Base-by-base conservation (phyloP, 2,329 filamentous ascomycete species). In the Penicillium freii region DNA sequence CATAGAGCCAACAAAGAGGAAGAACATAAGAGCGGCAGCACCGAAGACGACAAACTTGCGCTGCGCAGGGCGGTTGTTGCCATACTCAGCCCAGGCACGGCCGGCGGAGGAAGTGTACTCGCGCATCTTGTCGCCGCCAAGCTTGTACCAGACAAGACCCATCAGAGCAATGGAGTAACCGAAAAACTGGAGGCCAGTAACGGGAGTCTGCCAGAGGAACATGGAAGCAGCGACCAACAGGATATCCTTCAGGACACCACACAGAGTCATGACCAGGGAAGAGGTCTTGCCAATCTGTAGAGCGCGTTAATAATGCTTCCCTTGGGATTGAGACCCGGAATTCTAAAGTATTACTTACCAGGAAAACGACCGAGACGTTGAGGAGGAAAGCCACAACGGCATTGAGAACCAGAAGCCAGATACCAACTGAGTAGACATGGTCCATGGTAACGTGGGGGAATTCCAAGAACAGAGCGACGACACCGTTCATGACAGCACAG, bases 21-120 rank as follows among this genome's bases (percentile, higher is more conserved):
- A 74, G 75, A 94, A 87, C 65, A 93, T 75, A 62, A 89, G 75
- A 57, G 90, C 73, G 21, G 84, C 81, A 27, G 83, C 76, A 51
- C 81, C 83, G 59, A 93, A 84, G 66, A 94, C 80, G 62, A 91
- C 80, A 51, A 92, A 75, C 79, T 93, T 92, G 78, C 92, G 89
- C 69, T 90, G 81, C 46, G 87, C 84, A 13, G 92, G 92, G 71
- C 88, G 88, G 63, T 82, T 83, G 67, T 85, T 85, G 57, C 92
- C 92, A 66, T 94, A 92, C 70, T 96, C 92, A 51, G 89, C 88
- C 92, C 92, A 96, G 60, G 87, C 84, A 72, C 91, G 89, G 71
- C 82, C 82, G 54, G 82, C 88, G 66, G 92, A 87, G 60, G 82
- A 81, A 58, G 88, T 77, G 74, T 93, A 91, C 71, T 88, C 88